Base-by-base conservation (phyloP, 208 protist genomes). In the Entamoeba nuttalli region DNA sequence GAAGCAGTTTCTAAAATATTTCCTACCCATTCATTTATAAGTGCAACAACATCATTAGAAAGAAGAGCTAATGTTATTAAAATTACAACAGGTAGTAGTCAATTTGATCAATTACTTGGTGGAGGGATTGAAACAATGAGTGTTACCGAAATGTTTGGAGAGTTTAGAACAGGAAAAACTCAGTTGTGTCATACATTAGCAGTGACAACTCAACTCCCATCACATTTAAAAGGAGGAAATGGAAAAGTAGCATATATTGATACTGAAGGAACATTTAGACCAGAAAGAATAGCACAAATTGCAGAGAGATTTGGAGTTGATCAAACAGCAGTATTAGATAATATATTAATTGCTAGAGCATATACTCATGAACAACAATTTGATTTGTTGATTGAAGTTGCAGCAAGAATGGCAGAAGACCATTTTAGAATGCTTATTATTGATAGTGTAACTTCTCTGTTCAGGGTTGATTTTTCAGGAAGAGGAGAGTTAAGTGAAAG, bases 391-490 rank as follows among this genome's bases (percentile, higher is more conserved):
- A 97, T 52, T 25, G 41, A 96, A 55, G 52, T 97, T 15, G 84
- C 96, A 51, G 95, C 94, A 19, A 96, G 95, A 30, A 96, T 98
- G 95, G 96, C 96, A 3, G 96, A 98, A 94, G 97, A 97, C 55
- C 2, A 51, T 53, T 95, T 95, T 94, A n/a, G 41, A 0, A 51
- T 98, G 4, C n/a, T 99, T 11, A 98, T 99, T 55, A 97, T 99
- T 11, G 99, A 99, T 97, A 99, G 98, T 94, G 97, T 99, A 62
- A 99, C 99, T n/a, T 98, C 99, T 19, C 97, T 99, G 11, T 99
- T 99, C 96, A 97, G 99, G 44, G 94, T 96, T 44, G 99, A 99
- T 96, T 99, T 99, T 96, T 98, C 97, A 44, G 99, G 99, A 52
- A 97, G 99, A 21, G 99, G 98, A 7, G 98, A 99, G 96, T 97